Evolutionary conservation across 306 rosid genomes (phyloP), one percentile per base, ranked within the genome.

Genomic region (Coriaria nepalensis): DNA sequence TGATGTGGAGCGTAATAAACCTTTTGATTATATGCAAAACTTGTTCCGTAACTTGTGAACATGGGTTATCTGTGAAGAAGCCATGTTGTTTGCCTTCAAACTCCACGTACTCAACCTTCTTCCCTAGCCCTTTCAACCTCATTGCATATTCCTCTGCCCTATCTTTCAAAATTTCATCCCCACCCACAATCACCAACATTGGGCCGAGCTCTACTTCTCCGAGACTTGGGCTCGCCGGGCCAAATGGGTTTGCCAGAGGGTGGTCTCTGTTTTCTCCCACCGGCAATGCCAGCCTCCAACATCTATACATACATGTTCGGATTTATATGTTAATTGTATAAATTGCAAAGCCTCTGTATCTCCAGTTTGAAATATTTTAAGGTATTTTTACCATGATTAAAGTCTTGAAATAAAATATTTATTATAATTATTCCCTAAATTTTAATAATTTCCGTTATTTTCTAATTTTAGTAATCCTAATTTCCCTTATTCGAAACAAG

Each of bases 201-300:
- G 95, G 93, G 5, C 64, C 74, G 45, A 84, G 73, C 33, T 60
- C 77, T 45, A 75, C 11, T 45, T 66, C 0, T 45, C 49, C 76
- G 11, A 80, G 71, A 68, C 43, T 61, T 20, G 72, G 77, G 49
- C 92, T 70, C 0, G 33, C 38, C 6, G 67, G 47, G 59, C 87
- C 95, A 6, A 80, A 68, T 6, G 95, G 95, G 68, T 84, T 84
- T 0, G 56, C 84, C 50, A 73, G 57, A 63, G 93, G 86, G 45
- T 84, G 74, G 56, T 84, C 92, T 64, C 95, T 80, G 11, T 13
- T 77, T 61, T 66, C 76, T 45, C 79, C 95, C 37, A 12, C 37
- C 5, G 83, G 79, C 56, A 84, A 32, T 6, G 95, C 75, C 6
- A 84, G 57, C 71, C 95, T 84, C 95, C 95, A 84, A 68, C 80